Evolutionary conservation across 2,329 filamentous ascomycete species (phyloP).

Genomic region (Apiospora rasikravindrae): DNA sequence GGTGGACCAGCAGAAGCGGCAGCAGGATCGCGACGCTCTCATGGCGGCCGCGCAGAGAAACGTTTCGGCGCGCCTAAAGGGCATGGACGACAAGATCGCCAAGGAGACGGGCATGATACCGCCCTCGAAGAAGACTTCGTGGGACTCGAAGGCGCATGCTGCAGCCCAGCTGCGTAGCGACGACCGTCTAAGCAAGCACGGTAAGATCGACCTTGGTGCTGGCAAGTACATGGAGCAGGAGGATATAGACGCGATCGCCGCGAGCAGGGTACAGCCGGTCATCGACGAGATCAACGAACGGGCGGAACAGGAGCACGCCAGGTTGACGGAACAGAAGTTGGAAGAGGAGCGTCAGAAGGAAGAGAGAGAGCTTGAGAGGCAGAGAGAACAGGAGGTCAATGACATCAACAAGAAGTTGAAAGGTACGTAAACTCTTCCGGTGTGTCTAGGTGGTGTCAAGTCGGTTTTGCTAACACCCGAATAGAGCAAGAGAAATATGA

Average conservation of each 20-base stretch:
- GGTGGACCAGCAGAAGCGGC: constrained; percentile 75
- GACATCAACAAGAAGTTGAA: constrained; percentile 60
- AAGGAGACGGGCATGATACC: constrained; percentile 76
- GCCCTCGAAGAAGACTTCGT: constrained; percentile 72
- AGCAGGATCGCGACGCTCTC: constrained; percentile 75
- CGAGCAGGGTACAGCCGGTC: constrained; percentile 78
- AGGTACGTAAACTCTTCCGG: constrained; percentile 48
- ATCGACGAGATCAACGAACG: constrained; percentile 84
- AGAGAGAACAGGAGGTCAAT: constrained; percentile 57
- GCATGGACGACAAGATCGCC: constrained; percentile 82
- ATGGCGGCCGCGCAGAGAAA: constrained; percentile 83
- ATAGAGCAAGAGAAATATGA: constrained; percentile 56
- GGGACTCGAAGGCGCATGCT: constrained; percentile 78
- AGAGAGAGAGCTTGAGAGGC: constrained; percentile 56
- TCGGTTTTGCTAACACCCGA: constrained; percentile 24
- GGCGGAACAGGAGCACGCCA: constrained; percentile 73
- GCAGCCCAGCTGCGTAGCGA: constrained; percentile 71
- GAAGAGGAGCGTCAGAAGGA: constrained; percentile 71
- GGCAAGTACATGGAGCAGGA: constrained; percentile 79
- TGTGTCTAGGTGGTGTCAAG: not conserved
- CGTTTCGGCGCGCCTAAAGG: constrained; percentile 77
- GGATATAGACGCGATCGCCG: constrained; percentile 81
- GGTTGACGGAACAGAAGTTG: constrained; percentile 64
- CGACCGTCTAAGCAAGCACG: constrained; percentile 58
- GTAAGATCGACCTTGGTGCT: constrained; percentile 73